Conservation (phyloP, 2,329 filamentous ascomycete genomes). For the Arthrinium phaeospermum region DNA sequence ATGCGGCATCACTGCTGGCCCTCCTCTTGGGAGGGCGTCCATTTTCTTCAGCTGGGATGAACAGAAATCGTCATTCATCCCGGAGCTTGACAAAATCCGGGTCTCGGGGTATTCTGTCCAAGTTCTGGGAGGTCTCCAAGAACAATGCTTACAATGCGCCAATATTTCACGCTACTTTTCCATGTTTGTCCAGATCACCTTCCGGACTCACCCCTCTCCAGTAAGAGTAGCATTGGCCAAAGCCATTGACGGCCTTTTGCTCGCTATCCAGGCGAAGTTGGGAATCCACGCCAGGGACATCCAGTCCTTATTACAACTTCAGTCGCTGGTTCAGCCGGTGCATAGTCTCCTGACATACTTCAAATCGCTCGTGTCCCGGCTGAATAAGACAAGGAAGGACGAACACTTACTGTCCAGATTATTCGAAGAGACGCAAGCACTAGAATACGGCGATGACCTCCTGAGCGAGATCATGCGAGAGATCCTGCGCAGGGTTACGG, state of each 20-base stretch:
- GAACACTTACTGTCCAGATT: slow-evolving; percentile 66
- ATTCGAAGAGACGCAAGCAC: slow-evolving; percentile 65
- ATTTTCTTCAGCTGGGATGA: slow-evolving; percentile 70
- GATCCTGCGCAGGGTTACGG: slow-evolving; percentile 66
- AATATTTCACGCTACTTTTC: slow-evolving; percentile 53
- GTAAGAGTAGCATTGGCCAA: slow-evolving; percentile 59
- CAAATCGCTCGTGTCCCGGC: slow-evolving; percentile 53
- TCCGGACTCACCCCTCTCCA: slow-evolving; percentile 49
- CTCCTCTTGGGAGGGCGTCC: slow-evolving; percentile 74
- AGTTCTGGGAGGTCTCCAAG: slow-evolving; percentile 53
- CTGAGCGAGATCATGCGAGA: slow-evolving; percentile 70
- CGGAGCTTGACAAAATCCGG: slow-evolving; percentile 52
- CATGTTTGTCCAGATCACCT: slow-evolving; percentile 53
- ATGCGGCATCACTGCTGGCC: slow-evolving; percentile 64
- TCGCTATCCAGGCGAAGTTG: slow-evolving; percentile 55
- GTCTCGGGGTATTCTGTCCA: slow-evolving; percentile 63
- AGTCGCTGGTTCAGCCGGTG: slow-evolving; percentile 53
- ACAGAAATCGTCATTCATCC: slow-evolving; percentile 57
- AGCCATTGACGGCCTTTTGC: slow-evolving; percentile 54
- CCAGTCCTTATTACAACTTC: slow-evolving; percentile 59
- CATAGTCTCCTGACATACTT: slow-evolving; percentile 58
- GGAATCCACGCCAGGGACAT: slow-evolving; percentile 48
- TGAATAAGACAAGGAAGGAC: slow-evolving; percentile 55
- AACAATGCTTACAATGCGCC: slow-evolving; percentile 53
- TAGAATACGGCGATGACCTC: slow-evolving; percentile 67